These are phyloP conservation scores for Arthrobotrys sinensis DNA, from an alignment of 2,329 filamentous ascomycete species.

Conservation along the genomic window DNA sequence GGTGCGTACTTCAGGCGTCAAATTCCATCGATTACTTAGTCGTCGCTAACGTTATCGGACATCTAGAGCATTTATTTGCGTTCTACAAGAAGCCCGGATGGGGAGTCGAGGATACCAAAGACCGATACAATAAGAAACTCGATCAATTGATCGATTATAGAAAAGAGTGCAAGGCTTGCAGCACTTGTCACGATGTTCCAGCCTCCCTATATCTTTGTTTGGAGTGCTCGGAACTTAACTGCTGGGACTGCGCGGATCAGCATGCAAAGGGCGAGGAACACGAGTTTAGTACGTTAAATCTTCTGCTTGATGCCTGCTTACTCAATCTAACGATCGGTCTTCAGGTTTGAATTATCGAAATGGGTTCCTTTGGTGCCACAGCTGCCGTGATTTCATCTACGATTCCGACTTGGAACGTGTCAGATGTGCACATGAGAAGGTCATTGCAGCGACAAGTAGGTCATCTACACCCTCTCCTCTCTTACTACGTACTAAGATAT, in stretches of 20 bases:
- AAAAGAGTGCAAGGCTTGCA: conserved; percentile 51
- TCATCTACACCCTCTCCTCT: conserved; percentile 66
- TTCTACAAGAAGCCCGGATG: conserved; percentile 58
- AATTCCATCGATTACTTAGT: not conserved
- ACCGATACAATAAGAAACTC: conserved; percentile 57
- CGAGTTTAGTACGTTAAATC: conserved; percentile 61
- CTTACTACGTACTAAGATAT: conserved; percentile 7
- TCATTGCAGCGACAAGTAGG: conserved; percentile 78
- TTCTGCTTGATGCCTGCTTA: not conserved
- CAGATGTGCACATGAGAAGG: conserved; percentile 70
- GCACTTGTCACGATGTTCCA: conserved; percentile 50
- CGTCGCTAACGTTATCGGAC: conserved; percentile 1
- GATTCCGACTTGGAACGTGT: conserved; percentile 84
- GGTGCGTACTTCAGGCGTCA: conserved; percentile 23
- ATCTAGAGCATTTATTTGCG: conserved; percentile 48
- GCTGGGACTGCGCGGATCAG: conserved; percentile 62
- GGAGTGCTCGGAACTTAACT: conserved; percentile 62
- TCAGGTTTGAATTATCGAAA: conserved; percentile 77
- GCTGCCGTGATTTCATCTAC: conserved; percentile 86
- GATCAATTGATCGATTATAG: conserved; percentile 51
- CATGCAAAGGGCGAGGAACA: conserved; percentile 62
- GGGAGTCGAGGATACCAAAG: conserved; percentile 56
- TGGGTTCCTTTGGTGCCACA: conserved; percentile 81
- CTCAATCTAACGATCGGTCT: not conserved
- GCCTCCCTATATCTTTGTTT: conserved; percentile 62